Evolutionary conservation across 768 basidiomycete genomes (phyloP).

Genomic region (Lepiota venenata): DNA sequence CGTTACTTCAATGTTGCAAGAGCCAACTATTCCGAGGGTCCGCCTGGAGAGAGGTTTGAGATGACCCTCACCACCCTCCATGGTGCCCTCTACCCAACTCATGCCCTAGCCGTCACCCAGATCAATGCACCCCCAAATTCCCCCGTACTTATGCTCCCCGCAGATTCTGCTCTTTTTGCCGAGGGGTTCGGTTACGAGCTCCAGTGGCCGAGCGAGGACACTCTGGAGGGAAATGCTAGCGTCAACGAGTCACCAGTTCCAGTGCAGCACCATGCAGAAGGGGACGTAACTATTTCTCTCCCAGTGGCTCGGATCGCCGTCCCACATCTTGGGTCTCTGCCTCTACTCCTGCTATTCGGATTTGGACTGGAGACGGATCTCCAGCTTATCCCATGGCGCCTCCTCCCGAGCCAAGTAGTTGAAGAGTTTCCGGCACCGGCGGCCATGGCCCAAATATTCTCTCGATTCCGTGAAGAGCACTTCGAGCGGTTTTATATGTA

Average conservation of each 20-base stretch:
- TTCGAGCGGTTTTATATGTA: slow-evolving; percentile 32
- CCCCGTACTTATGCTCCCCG: slow-evolving; percentile 46
- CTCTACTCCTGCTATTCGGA: slow-evolving; percentile 57
- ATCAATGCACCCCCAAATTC: slow-evolving; percentile 21
- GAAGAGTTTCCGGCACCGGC: slow-evolving; percentile 62
- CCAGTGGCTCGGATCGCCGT: slow-evolving; percentile 48
- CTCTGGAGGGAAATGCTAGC: slow-evolving; percentile 20
- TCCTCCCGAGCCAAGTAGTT: slow-evolving; percentile 52
- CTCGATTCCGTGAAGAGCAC: slow-evolving; percentile 31
- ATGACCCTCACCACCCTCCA: slow-evolving; percentile 41
- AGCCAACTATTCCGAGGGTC: slow-evolving; percentile 14
- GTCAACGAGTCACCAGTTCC: slow-evolving; percentile 31
- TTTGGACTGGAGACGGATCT: slow-evolving; percentile 48
- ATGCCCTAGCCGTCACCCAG: slow-evolving; percentile 47
- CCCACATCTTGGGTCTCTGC: slow-evolving; percentile 51
- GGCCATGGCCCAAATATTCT: slow-evolving; percentile 52
- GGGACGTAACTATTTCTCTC: slow-evolving; percentile 38
- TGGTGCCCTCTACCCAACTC: slow-evolving; percentile 46
- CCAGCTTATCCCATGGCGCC: slow-evolving; percentile 42
- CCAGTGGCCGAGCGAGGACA: slow-evolving; percentile 18
- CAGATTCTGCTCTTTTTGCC: slow-evolving; percentile 45
- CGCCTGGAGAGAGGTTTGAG: slow-evolving; percentile 41
- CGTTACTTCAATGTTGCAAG: slow-evolving; percentile 39
- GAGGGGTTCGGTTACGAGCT: slow-evolving; percentile 33
- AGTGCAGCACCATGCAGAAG: slow-evolving; percentile 21